Conservation (phyloP, 192 early-diverging fungal species). For the Phlyctochytrium arcticum region DNA sequence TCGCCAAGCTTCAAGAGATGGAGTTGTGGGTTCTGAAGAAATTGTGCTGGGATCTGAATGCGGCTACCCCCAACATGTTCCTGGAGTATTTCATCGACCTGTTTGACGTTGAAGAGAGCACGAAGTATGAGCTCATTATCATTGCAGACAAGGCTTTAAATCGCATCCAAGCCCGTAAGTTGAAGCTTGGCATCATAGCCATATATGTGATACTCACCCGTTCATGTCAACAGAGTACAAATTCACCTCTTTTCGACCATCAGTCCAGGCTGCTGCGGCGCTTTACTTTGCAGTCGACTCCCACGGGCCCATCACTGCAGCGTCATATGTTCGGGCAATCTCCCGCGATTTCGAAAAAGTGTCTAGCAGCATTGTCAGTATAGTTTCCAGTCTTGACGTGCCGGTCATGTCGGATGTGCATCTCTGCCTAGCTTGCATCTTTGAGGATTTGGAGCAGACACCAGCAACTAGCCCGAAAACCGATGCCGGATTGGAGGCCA, state of each 20-base stretch:
- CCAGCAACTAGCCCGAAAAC: too few species aligned
- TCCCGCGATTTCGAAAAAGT: not conserved
- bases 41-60: constrained; percentile 15
- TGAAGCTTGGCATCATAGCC: not conserved
- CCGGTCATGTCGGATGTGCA: constrained; percentile 9
- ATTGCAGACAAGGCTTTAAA: not conserved
- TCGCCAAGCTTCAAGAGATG: not conserved
- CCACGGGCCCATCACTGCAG: not conserved
- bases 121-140: not conserved
- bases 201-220: not conserved
- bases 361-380: not conserved
- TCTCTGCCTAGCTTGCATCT: not conserved
- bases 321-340: constrained; percentile 1
- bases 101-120: not conserved
- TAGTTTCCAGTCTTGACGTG: constrained; percentile 5
- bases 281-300: not conserved
- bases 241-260: constrained; percentile 15
- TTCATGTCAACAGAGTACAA: constrained; percentile 4
- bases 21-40: constrained; percentile 11
- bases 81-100: constrained; percentile 12
- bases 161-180: not conserved
- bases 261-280: constrained; percentile 23
- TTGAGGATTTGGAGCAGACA: too few species aligned
- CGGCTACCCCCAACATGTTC: constrained; percentile 21
- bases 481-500: too few species aligned